Base-by-base conservation (phyloP, 208 protist genomes). In the Plasmodiophora brassicae region DNA sequence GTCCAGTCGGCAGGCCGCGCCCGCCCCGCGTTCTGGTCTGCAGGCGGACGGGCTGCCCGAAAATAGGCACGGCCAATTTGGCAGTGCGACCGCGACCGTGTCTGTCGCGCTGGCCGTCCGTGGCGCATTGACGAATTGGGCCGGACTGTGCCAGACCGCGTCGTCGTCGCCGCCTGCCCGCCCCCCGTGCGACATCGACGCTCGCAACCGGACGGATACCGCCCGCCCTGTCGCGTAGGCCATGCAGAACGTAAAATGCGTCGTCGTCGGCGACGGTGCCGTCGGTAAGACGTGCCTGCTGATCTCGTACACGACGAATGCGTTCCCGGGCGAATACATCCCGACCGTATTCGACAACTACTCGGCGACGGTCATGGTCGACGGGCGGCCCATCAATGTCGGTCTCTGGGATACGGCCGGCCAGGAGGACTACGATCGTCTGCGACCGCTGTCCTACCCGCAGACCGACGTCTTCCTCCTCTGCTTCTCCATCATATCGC, bases 371-470 rank as follows among this genome's bases (percentile, higher is more conserved):
- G 65, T 78, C 14, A 78, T 86, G 83, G 83, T 86, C 20, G 91
- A 91, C 39, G 90, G 91, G 36, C 88, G 89, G 65, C 44, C 90
- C 28, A 90, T 94, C 45, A 89, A 86, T 46, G 54, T 96, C 1
- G 91, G 93, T 36, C 87, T 95, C 0, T 96, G 94, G 93, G 93
- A 95, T 90, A 95, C 94, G 46, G 94, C 94, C 45, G 94, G 93
- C 36, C 88, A 89, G 35, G 95, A 97, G 89, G 96, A 98, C 87
- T 98, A 97, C 89, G 96, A 97, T 88, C 90, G 95, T 46, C 93
- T 98, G 25, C 89, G 96, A 28, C 95, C 96, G 46, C 91, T 98
- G 1, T 94, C 92, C n/a, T 98, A 97, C 91, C 94, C 94, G 43
- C 91, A 95, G 28, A 95, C 94, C 46, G 92, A 95, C 84, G 91